Evolutionary conservation across 306 rosid genomes (phyloP).

Genomic region (Gastrolobium villosum): DNA sequence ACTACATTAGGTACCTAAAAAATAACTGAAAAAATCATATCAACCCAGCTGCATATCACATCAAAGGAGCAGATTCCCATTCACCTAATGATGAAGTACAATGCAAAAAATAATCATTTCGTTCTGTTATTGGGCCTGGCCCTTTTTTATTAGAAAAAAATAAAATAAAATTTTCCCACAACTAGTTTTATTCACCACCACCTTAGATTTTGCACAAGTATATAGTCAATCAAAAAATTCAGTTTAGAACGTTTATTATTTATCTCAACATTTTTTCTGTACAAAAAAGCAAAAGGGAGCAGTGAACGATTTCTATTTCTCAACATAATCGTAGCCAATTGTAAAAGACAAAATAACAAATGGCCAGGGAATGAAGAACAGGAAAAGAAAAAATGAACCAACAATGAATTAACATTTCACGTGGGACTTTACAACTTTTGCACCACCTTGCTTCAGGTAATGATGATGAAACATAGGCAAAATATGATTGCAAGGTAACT

Average conservation of each 20-base stretch:
- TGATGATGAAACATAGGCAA: not conserved
- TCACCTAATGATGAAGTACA: not conserved
- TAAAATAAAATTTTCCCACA: too few species aligned
- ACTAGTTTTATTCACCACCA: not conserved
- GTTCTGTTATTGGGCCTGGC: too few species aligned
- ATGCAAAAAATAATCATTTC: not conserved
- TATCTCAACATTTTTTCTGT: constrained; percentile 5
- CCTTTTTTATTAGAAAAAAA: too few species aligned
- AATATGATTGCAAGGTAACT: constrained; percentile 11
- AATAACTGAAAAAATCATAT: not conserved
- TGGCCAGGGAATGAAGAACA: constrained; percentile 7
- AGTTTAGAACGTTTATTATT: constrained; percentile 2
- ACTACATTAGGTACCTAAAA: not conserved
- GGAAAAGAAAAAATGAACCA: not conserved
- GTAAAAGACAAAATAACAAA: constrained; percentile 36
- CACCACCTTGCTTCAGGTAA: constrained; percentile 38
- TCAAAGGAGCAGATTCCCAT: not conserved
- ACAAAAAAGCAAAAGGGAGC: constrained; percentile 19
- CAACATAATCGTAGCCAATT: constrained; percentile 13
- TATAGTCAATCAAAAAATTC: not conserved
- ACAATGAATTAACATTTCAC: constrained; percentile 32
- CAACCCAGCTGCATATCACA: not conserved
- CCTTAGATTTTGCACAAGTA: not conserved
- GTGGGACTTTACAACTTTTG: constrained; percentile 39
- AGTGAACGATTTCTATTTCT: constrained; percentile 14